Base-by-base conservation (phyloP, 140 eudicot genomes). In the Erigeron philadelphicus region DNA sequence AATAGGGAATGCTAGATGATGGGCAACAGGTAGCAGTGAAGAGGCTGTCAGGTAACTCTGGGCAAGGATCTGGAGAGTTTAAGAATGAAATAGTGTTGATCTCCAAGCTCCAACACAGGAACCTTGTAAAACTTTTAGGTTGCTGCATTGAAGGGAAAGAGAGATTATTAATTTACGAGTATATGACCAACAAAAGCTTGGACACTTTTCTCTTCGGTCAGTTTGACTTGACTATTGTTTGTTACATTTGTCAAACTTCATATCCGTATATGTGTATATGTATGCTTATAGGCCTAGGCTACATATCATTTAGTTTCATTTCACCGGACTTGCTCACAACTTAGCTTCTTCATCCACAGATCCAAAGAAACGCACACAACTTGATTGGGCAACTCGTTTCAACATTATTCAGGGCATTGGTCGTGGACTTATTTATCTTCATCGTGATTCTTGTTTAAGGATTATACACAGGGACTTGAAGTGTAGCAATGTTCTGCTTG, bases 21-120 rank as follows among this genome's bases (percentile, higher is more conserved):
- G 78, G 77, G 43, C 73, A 66, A 5, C 57, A 56, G 25, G 44
- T 76, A 62, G 81, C 84, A 42, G 84, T 80, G 47, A 80, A 80
- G 60, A 42, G 76, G 63, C 66, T 80, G 54, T 80, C 84, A 8
- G 62, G 76, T 12, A 48, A 68, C 19, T 75, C 84, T n/a, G 68
- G 66, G 44, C 84, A 80, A 76, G 81, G 84, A 43, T 10, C 64
- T 21, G 80, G 60, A 38, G 81, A 80, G 78, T 80, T 80, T 70
- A 71, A 60, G 71, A 71, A 72, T 59, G 81, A 80, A 46, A 70
- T 79, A 7, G 5, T 43, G 35, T 19, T 71, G 61, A 76, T 80
- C 45, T 75, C 83, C 2, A 74, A 71, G 35, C 76, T 79, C 57
- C 83, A 74, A 46, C 83, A 79, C 47, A 67, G 80, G 58, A 79